Percentiles rank a stretch among this genome's conserved stretches.
These are phyloP conservation scores for Penicillium italicum DNA, from an alignment of 2,329 filamentous ascomycete species.

Conservation along the genomic window DNA sequence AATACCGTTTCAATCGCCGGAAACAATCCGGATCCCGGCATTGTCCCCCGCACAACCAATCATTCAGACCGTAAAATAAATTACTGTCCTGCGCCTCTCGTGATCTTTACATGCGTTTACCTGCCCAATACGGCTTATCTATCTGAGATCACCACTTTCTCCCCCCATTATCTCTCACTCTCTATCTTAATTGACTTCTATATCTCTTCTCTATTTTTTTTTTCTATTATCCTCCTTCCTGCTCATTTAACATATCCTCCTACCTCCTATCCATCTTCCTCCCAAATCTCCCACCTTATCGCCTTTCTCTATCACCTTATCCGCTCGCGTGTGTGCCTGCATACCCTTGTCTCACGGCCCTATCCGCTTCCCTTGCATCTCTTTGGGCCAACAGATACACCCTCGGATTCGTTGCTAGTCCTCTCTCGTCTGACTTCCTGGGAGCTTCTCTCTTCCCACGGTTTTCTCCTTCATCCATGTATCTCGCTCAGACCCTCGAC, in stretches of 20 bases:
- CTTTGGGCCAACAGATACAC: constrained; percentile 2
- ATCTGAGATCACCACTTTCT: constrained; percentile 20
- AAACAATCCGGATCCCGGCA: constrained; percentile 13
- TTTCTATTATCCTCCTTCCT: constrained; percentile 8
- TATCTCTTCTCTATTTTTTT: constrained; percentile 9
- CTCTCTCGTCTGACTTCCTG: constrained; percentile 9
- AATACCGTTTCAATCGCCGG: not conserved
- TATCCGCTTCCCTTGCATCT: constrained; percentile 6
- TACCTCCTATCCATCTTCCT: not conserved
- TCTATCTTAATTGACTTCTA: constrained; percentile 1
- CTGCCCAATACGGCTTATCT: constrained; percentile 27
- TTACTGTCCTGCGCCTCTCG: not conserved
- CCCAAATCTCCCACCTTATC: not conserved
- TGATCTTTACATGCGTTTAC: constrained; percentile 7
- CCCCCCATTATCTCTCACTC: constrained; percentile 6
- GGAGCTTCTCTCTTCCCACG: constrained; percentile 6
- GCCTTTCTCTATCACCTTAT: constrained; percentile 2
- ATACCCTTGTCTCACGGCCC: constrained; percentile 6
- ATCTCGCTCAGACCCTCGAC: constrained; percentile 40
- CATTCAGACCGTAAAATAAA: constrained; percentile 2
- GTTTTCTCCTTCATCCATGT: constrained; percentile 32
- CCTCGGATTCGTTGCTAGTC: constrained; percentile 7
- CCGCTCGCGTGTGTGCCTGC: constrained; percentile 4
- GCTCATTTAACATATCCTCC: not conserved
- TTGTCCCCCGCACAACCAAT: constrained; percentile 13